These are phyloP conservation scores for Euphorbia lathyris DNA, from an alignment of 345 rosid species.

Conservation along the genomic window DNA sequence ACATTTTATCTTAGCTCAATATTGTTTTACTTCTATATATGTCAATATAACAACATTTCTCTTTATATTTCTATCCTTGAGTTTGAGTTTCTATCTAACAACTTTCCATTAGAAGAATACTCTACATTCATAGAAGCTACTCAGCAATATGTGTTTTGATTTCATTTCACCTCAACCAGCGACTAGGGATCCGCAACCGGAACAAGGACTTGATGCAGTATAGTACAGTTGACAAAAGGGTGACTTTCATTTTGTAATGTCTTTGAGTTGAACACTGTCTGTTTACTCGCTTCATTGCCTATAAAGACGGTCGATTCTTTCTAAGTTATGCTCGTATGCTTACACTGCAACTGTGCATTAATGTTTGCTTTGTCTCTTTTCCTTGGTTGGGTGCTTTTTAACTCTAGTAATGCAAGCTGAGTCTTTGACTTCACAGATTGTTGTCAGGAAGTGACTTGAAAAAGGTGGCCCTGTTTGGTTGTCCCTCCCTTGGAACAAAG, in stretches of 20 bases:
- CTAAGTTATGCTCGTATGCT: not conserved
- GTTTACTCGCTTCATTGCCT: not conserved
- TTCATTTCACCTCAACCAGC: not conserved
- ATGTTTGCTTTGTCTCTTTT: not conserved
- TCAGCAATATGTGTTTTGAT: not conserved
- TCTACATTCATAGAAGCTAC: not conserved
- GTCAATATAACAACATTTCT: too few relatives aligned
- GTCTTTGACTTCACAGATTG: conserved; percentile 52
- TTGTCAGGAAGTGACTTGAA: conserved; percentile 71
- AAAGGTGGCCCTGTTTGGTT: conserved; percentile 63
- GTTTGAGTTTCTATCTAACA: too few relatives aligned
- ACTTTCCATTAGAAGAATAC: not conserved
- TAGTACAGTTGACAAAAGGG: not conserved
- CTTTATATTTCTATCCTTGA: too few relatives aligned
- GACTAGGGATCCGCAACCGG: not conserved
- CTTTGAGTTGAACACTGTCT: not conserved
- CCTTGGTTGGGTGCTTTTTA: too few relatives aligned
- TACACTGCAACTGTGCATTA: not conserved
- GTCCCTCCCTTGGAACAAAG: conserved; percentile 55
- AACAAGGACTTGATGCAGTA: not conserved
- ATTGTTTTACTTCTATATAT: too few relatives aligned
- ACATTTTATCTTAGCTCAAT: too few relatives aligned
- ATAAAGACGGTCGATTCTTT: not conserved
- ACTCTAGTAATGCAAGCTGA: not conserved
- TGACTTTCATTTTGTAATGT: not conserved